Evolutionary conservation across 2,329 filamentous ascomycete species (phyloP).

Genomic region (Colletotrichum siamense): DNA sequence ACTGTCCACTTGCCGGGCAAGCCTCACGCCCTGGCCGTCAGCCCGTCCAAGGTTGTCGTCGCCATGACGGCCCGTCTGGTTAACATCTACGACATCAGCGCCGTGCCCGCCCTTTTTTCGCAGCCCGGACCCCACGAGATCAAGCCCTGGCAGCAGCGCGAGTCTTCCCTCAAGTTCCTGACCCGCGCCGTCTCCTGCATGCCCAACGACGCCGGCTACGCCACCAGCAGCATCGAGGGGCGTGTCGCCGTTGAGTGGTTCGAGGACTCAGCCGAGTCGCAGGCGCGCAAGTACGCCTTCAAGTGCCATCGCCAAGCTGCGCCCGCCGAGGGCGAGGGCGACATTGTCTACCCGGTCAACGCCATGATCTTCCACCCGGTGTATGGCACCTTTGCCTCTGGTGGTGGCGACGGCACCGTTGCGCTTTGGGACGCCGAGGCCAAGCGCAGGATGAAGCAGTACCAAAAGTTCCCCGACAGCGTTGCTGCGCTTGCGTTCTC

Average conservation of each 20-base stretch:
- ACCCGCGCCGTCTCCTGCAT: conserved; percentile 93
- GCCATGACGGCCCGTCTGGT: conserved; percentile 95
- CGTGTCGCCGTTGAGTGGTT: conserved; percentile 98
- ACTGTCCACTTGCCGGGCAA: conserved; percentile 80
- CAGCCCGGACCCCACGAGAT: conserved; percentile 55
- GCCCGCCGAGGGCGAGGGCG: conserved; percentile 66
- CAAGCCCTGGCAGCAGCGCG: conserved; percentile 89
- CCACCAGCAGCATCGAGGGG: conserved; percentile 90
- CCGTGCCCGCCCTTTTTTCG: conserved; percentile 64
- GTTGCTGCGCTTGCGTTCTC: conserved; percentile 82
- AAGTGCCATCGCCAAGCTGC: conserved; percentile 90
- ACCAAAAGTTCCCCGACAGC: conserved; percentile 82
- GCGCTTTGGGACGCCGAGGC: conserved; percentile 91
- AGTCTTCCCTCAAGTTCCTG: conserved; percentile 95
- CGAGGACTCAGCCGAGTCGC: conserved; percentile 84
- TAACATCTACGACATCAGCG: conserved; percentile 88
- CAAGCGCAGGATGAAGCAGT: conserved; percentile 88
- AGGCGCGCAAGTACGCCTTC: conserved; percentile 96
- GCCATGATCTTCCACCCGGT: conserved; percentile 86
- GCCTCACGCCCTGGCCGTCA: conserved; percentile 85
- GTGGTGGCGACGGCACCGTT: conserved; percentile 90
- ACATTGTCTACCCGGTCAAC: conserved; percentile 92
- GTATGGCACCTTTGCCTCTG: conserved; percentile 85
- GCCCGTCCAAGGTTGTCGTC: conserved; percentile 82
- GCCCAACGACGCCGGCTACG: conserved; percentile 95